A percentile compares a stretch with the other conserved stretches of the same genome.
Evolutionary conservation across 805 yeast species (phyloP).

Genomic region (Torulaspora delbrueckii): DNA sequence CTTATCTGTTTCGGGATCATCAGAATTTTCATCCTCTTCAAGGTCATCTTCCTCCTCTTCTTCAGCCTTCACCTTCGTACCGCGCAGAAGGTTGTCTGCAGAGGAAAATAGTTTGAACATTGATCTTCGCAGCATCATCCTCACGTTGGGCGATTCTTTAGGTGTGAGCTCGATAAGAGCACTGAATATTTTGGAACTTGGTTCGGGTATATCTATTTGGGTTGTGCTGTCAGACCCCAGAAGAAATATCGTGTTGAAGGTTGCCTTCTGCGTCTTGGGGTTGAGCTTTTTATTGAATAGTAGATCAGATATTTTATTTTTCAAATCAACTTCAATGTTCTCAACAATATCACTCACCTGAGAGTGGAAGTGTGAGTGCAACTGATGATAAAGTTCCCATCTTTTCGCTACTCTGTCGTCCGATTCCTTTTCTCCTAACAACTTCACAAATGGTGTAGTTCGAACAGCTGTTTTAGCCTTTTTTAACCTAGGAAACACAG

Average conservation of each 20-base stretch:
- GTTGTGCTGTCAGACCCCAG: constrained; percentile 44
- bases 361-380: constrained; percentile 31
- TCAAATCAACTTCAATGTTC: constrained; percentile 36
- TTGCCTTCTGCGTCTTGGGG: constrained; percentile 8
- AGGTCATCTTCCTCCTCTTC: constrained; percentile 8
- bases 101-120: constrained; percentile 32
- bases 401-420: constrained; percentile 35
- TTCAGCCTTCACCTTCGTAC: constrained; percentile 3
- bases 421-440: constrained; percentile 44
- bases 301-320: constrained; percentile 30
- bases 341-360: constrained; percentile 31
- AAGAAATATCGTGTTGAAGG: constrained; percentile 37
- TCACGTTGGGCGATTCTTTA: constrained; percentile 37
- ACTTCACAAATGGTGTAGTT: constrained; percentile 39
- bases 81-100: constrained; percentile 18
- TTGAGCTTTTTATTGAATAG: constrained; percentile 15
- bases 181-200: constrained; percentile 17
- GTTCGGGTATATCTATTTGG: constrained; percentile 35
- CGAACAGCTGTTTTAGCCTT: constrained; percentile 14
- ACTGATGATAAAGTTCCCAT: constrained; percentile 39
- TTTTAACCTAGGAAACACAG: constrained; percentile 21
- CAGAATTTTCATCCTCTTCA: constrained; percentile 1
- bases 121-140: constrained; percentile 35
- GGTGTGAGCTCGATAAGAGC: constrained; percentile 36
- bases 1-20: constrained; percentile 11